A percentile compares a stretch with the other conserved stretches of the same genome.
phyloP scores from a whole-genome alignment of 2,329 filamentous ascomycete species.

The Biscogniauxia mediterranea region DNA sequence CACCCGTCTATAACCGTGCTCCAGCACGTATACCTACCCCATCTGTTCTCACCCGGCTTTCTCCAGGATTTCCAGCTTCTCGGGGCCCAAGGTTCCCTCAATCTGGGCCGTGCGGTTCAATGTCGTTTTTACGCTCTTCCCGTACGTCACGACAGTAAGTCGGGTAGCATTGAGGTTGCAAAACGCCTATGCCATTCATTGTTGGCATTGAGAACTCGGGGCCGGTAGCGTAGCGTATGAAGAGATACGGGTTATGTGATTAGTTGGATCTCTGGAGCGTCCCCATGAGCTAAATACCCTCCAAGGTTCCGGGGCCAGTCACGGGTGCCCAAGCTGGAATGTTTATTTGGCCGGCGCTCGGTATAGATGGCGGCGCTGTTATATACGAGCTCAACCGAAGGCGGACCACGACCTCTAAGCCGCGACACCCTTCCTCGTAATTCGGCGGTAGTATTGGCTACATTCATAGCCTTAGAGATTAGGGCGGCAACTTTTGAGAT shows the following conservation, averaged over 20 bases:
- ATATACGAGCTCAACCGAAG: conserved; percentile 17
- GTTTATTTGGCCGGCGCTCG: conserved; percentile 1
- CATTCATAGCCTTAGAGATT: not conserved
- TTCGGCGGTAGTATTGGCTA: conserved; percentile 1
- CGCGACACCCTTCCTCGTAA: not conserved
- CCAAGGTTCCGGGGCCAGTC: not conserved
- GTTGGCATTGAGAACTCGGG: too few relatives aligned
- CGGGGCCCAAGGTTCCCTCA: conserved; percentile 1
- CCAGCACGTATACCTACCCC: conserved; percentile 7
- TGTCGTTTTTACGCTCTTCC: not conserved
- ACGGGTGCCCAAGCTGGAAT: not conserved
- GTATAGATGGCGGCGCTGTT: not conserved
- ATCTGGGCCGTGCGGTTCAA: not conserved
- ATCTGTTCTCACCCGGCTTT: not conserved
- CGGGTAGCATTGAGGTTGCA: too few relatives aligned
- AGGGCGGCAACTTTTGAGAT: not conserved
- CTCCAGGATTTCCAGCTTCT: conserved; percentile 6
- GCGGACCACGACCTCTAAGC: not conserved
- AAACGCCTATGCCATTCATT: too few relatives aligned
- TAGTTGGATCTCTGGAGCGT: not conserved
- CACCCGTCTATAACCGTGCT: conserved; percentile 22
- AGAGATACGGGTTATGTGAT: not conserved
- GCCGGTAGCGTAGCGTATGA: too few relatives aligned
- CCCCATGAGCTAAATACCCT: conserved; percentile 1
- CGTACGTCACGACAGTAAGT: too few relatives aligned